Percentiles rank a stretch among this genome's conserved stretches.
These are phyloP conservation scores for Tylopilus rubrobrunneus DNA, from an alignment of 768 basidiomycete genomes.

Conservation along the genomic window DNA sequence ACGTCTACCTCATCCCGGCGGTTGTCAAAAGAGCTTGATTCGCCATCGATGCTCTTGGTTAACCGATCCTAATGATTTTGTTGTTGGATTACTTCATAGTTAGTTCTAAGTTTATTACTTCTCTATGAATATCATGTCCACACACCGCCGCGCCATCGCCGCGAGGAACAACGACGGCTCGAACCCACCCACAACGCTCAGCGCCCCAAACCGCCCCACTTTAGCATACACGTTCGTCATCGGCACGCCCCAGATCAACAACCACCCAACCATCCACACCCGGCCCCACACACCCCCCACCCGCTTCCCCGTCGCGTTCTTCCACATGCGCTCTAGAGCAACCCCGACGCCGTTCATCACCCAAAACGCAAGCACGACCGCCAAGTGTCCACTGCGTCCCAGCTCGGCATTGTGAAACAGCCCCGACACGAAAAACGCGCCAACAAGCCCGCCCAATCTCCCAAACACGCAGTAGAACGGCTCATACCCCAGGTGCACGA, in stretches of 20 bases:
- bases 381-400: slow-evolving; percentile 45
- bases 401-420: slow-evolving; percentile 53
- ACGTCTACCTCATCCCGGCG: too few relatives aligned
- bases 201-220: slow-evolving; percentile 11
- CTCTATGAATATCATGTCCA: neutral
- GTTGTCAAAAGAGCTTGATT: too few relatives aligned
- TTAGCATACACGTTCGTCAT: slow-evolving; percentile 37
- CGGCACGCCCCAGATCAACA: slow-evolving; percentile 43
- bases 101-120: too few relatives aligned
- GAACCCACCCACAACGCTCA: slow-evolving; percentile 9
- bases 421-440: slow-evolving; percentile 56
- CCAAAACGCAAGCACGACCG: slow-evolving; percentile 46
- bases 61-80: too few relatives aligned
- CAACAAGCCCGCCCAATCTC: slow-evolving; percentile 46
- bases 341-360: slow-evolving; percentile 53
- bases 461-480: slow-evolving; percentile 46
- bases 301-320: slow-evolving; percentile 34
- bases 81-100: too few relatives aligned
- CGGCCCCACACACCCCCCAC: slow-evolving; percentile 46
- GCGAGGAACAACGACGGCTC: slow-evolving; percentile 30
- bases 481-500: slow-evolving; percentile 46
- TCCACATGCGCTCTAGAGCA: slow-evolving; percentile 47
- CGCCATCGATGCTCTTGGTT: too few relatives aligned
- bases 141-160: neutral
- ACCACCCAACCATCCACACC: slow-evolving; percentile 50